A percentile compares a stretch with the other conserved stretches of the same genome.
Conservation (phyloP, 495 filamentous ascomycete species). For the Penicillium alfredii region DNA sequence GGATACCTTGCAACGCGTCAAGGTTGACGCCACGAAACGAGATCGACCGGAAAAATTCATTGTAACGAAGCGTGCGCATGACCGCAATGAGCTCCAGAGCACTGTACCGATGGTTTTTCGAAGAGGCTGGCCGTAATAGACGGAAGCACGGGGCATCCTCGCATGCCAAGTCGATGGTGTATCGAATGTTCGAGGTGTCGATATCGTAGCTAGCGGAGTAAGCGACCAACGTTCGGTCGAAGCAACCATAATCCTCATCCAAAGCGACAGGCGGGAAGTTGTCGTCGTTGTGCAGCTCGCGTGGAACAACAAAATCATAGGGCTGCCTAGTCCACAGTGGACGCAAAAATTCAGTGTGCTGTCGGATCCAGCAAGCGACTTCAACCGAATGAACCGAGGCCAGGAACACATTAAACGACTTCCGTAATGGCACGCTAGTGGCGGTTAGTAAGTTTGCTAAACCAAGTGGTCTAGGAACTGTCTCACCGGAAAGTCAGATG, state of each 20-base stretch:
- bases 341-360: slow-evolving; percentile 69
- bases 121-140: slow-evolving; percentile 61
- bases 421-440: slow-evolving; percentile 63
- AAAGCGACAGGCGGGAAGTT: slow-evolving; percentile 56
- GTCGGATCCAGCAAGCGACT: slow-evolving; percentile 68
- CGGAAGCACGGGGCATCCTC: slow-evolving; percentile 80
- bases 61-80: slow-evolving; percentile 82
- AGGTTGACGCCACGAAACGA: slow-evolving; percentile 76
- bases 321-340: slow-evolving; percentile 76
- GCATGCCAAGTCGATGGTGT: slow-evolving; percentile 67
- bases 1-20: slow-evolving; percentile 55
- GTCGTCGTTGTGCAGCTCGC: slow-evolving; percentile 53
- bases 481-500: slow-evolving; percentile 73
- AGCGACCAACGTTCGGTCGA: slow-evolving; percentile 78
- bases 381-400: slow-evolving; percentile 73
- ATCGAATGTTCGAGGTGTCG: slow-evolving; percentile 66
- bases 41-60: slow-evolving; percentile 80
- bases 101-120: slow-evolving; percentile 54
- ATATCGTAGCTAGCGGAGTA: slow-evolving; percentile 77
- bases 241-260: slow-evolving; percentile 70
- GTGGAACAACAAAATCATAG: slow-evolving; percentile 57
- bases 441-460: slow-evolving; percentile 7
- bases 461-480: not conserved
- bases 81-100: slow-evolving; percentile 75
- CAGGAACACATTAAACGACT: slow-evolving; percentile 60